A percentile compares a stretch with the other conserved stretches of the same genome.
phyloP scores from a whole-genome alignment of 768 basidiomycete species.

The Naganishia antarctica region DNA sequence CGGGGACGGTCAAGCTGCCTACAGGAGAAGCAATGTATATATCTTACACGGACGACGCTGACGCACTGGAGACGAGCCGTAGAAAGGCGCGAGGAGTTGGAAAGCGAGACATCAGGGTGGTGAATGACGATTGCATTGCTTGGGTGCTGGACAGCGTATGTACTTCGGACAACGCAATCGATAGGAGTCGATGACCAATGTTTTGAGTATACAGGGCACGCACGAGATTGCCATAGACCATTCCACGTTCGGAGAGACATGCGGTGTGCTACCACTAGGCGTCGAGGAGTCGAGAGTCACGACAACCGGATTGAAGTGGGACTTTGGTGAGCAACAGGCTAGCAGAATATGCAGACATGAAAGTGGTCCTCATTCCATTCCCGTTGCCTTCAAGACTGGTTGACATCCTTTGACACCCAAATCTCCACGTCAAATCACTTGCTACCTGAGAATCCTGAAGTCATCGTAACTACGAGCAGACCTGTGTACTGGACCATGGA shows the following conservation, averaged over 20 bases:
- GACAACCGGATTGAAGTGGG: constrained; percentile 82
- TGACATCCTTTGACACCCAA: constrained; percentile 75
- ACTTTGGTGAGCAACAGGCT: constrained; percentile 76
- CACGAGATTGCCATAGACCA: constrained; percentile 76
- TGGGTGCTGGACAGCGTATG: constrained; percentile 79
- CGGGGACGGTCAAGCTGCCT: constrained; percentile 6
- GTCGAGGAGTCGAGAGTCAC: constrained; percentile 69
- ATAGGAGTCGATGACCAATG: background rate
- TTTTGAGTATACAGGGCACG: constrained; percentile 75
- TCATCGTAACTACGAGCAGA: constrained; percentile 69
- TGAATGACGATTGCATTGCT: constrained; percentile 85
- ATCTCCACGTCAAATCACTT: constrained; percentile 94
- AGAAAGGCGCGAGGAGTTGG: constrained; percentile 8
- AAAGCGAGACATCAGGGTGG: constrained; percentile 58
- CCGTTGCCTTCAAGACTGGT: no score
- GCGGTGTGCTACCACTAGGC: constrained; percentile 90
- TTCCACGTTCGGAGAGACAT: constrained; percentile 70
- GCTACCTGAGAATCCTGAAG: constrained; percentile 59
- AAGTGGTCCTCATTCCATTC: no score
- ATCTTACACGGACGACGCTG: constrained; percentile 2
- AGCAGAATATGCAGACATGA: no score
- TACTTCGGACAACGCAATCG: constrained; percentile 24
- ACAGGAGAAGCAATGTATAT: constrained; percentile 12
- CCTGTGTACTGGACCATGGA: constrained; percentile 91
- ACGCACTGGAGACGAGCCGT: background rate